Evolutionary conservation across 2,329 filamentous ascomycete genomes (phyloP).

Genomic region (Cytospora paraplurivora): DNA sequence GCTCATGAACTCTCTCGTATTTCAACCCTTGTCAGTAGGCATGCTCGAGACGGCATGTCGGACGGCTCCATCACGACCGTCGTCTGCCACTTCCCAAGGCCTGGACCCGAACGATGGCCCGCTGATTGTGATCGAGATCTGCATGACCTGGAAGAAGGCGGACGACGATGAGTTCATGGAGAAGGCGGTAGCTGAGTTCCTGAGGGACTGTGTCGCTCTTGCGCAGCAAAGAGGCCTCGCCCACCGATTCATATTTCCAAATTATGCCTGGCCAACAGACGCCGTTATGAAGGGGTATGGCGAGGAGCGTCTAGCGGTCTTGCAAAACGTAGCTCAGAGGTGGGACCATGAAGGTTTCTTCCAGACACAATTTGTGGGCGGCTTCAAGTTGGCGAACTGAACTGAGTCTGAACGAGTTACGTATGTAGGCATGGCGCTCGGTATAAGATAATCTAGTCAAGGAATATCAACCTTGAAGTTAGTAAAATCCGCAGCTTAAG

Average conservation of each 20-base stretch:
- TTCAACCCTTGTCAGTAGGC: conserved; percentile 11
- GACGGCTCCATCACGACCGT: not conserved
- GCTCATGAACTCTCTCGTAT: conserved; percentile 15
- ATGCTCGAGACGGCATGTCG: conserved; percentile 7
- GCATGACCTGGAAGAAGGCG: conserved; percentile 14
- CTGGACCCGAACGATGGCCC: conserved; percentile 1
- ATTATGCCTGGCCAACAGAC: conserved; percentile 17
- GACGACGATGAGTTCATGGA: conserved; percentile 15
- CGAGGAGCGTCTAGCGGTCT: conserved; percentile 4
- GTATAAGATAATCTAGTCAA: too few relatives aligned
- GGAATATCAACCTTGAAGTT: too few relatives aligned
- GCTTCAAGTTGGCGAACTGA: conserved; percentile 3
- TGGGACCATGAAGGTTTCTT: conserved; percentile 17
- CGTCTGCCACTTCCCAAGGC: conserved; percentile 10
- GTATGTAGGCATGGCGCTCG: too few relatives aligned
- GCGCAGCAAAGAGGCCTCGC: conserved; percentile 1
- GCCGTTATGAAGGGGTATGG: conserved; percentile 12
- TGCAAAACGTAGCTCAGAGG: conserved; percentile 3
- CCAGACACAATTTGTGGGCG: conserved; percentile 15
- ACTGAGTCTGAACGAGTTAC: too few relatives aligned
- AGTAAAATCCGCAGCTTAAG: too few relatives aligned
- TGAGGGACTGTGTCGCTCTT: not conserved
- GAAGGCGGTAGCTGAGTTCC: conserved; percentile 4
- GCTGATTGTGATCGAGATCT: conserved; percentile 9
- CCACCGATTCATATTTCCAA: conserved; percentile 14